Evolutionary conservation across 2,329 filamentous ascomycete species (phyloP), one percentile per base, ranked within the genome.

Genomic region (Microascus cirrosus): DNA sequence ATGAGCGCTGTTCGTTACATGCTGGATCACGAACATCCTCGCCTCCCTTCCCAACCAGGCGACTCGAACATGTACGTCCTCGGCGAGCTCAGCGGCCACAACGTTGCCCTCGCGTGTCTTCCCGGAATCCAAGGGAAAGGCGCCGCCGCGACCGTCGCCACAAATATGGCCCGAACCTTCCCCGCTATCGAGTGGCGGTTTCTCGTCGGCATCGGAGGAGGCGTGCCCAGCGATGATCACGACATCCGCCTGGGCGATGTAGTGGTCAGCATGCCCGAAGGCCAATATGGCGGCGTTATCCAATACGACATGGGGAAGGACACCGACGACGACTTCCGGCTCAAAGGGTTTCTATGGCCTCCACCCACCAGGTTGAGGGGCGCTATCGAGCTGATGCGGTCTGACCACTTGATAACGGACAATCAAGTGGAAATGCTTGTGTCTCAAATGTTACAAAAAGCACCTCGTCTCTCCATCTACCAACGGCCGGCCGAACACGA

Each of bases 71-170:
- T 58, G 15, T 68, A 69, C 58, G 59, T 64, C 52, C 55, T n/a
- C n/a, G n/a, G n/a, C n/a, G n/a, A n/a, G n/a, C n/a, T n/a, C n/a
- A n/a, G n/a, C n/a, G n/a, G n/a, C 39, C 64, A 68, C 32, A 62
- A 66, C 22, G 57, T 66, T 28, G 65, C 66, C 5, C 60, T 69
- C 20, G 64, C 66, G 1, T 70, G 65, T 24, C 64, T 68, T 1
- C 62, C 66, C 0, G 62, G 64, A 1, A 60, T 45, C 18, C 61
- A 65, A 36, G 66, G 67, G 1, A 67, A 66, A 54, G 62, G 61
- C 1, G 59, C 62, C 5, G 66, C 67, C 2, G 63, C 64, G 8
- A 61, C 55, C 12, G 65, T 65, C 11, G 62, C 64, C 2, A 61
- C 61, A 6, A 62, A 67, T n/a, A n/a, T n/a, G n/a, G n/a, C n/a